Conservation (phyloP, 148 eudicot species). For the Vaccinium darrowii region DNA sequence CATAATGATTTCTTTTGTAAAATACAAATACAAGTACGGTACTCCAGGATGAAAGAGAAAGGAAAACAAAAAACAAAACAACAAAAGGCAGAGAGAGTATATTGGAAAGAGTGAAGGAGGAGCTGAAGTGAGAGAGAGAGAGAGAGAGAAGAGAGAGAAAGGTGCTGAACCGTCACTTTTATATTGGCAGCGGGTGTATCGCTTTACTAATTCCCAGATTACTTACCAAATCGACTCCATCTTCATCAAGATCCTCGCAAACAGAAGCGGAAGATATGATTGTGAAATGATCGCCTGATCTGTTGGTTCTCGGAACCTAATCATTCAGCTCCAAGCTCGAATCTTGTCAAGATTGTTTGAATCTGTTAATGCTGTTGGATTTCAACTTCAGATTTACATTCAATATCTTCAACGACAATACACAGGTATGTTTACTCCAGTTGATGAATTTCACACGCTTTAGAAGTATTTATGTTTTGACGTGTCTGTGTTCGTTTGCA, state of each 20-base stretch:
- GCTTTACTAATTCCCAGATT: slow-evolving; percentile 13
- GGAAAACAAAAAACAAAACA: neutral
- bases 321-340: slow-evolving; percentile 8
- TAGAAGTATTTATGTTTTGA: neutral
- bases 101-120: slow-evolving; percentile 3
- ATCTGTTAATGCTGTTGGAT: slow-evolving; percentile 13
- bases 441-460: neutral
- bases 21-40: too few relatives aligned
- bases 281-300: neutral
- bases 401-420: neutral
- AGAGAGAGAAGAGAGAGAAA: neutral
- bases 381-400: neutral
- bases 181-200: neutral
- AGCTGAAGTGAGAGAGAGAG: neutral
- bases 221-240: neutral
- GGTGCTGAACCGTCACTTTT: slow-evolving; percentile 18
- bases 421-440: neutral
- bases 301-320: neutral
- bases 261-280: neutral
- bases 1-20: too few relatives aligned
- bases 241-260: neutral
- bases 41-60: neutral
- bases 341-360: neutral
- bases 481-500: neutral
- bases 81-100: neutral